Percentiles rank a stretch among this genome's conserved stretches.
phyloP scores from a whole-genome alignment of 192 early-diverging fungal genomes.

The Podila horticola region DNA sequence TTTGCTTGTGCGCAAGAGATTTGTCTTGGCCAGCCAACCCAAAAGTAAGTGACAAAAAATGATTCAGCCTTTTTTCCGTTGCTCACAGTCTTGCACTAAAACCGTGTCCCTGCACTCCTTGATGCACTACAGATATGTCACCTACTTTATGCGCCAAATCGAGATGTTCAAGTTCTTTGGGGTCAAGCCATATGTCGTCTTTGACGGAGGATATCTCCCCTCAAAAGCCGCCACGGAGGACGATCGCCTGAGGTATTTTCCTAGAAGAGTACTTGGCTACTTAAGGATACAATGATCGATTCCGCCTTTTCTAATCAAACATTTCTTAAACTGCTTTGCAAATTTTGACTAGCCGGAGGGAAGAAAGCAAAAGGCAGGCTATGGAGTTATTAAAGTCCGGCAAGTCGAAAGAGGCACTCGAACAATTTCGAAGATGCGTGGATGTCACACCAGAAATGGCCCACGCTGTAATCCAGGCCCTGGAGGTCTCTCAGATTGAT shows the following conservation, averaged over 20 bases:
- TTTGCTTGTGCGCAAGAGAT: constrained; percentile 89
- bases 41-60: constrained; percentile 57
- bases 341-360: constrained; percentile 56
- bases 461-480: constrained; percentile 73
- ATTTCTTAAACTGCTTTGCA: neutral
- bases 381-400: constrained; percentile 64
- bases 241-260: constrained; percentile 62
- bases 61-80: neutral
- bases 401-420: constrained; percentile 71
- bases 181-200: constrained; percentile 88
- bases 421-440: constrained; percentile 78
- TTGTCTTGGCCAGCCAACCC: constrained; percentile 71
- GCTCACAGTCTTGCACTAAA: neutral
- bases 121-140: constrained; percentile 71
- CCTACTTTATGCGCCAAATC: constrained; percentile 83
- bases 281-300: neutral
- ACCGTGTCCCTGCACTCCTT: neutral
- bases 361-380: constrained; percentile 66
- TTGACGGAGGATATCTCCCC: constrained; percentile 93
- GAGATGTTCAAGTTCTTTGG: constrained; percentile 76
- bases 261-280: neutral
- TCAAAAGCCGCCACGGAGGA: constrained; percentile 82
- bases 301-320: neutral
- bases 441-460: constrained; percentile 92
- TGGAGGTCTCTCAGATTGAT: constrained; percentile 70